phyloP scores from a whole-genome alignment of 2,329 filamentous ascomycete species.

The Fusarium mangiferae region DNA sequence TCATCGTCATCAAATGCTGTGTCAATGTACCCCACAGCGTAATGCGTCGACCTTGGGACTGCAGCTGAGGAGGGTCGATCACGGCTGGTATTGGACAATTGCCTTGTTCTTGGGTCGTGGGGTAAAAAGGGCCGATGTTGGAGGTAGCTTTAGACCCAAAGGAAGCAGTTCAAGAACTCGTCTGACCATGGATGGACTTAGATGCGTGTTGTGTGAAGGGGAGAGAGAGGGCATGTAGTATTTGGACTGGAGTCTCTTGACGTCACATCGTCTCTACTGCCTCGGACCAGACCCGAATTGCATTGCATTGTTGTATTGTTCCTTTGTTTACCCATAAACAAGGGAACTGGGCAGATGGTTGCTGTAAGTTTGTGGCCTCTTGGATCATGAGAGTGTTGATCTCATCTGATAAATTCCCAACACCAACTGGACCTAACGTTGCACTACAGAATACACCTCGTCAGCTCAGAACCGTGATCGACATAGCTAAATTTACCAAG shows the following conservation, averaged over 20 bases:
- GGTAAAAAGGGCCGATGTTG: constrained; percentile 40
- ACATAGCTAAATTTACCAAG: constrained; percentile 19
- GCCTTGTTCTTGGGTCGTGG: constrained; percentile 18
- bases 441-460: constrained; percentile 9
- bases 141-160: not conserved
- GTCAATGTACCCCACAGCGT: constrained; percentile 25
- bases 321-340: not conserved
- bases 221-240: not conserved
- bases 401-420: not conserved
- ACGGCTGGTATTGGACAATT: constrained; percentile 18
- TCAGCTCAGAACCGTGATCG: constrained; percentile 26
- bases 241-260: not conserved
- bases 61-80: constrained; percentile 19
- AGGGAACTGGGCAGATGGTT: not conserved
- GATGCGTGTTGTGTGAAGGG: not conserved
- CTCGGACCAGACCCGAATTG: not conserved
- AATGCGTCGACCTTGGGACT: not conserved
- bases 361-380: not conserved
- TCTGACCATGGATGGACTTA: not conserved
- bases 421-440: constrained; percentile 1
- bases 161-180: not conserved
- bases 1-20: constrained; percentile 21
- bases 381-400: not conserved
- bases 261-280: constrained; percentile 1
- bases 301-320: not conserved